Evolutionary conservation across 139 green algal species (phyloP), one percentile per base, ranked within the genome.

Genomic region (Axilococcus clingmanii): DNA sequence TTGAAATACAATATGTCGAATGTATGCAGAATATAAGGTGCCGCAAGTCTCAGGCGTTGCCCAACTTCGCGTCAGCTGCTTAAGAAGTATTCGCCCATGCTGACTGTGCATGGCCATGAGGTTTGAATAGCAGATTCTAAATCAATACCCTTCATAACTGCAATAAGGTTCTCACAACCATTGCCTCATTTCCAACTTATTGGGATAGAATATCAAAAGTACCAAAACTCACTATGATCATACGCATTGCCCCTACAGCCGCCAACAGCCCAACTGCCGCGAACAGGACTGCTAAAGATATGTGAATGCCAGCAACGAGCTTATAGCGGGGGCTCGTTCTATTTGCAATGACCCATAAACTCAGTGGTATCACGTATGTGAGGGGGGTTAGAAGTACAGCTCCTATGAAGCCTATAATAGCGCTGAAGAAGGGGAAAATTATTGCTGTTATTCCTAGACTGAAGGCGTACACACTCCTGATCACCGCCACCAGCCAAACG

Each of bases 181-280:
- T n/a, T n/a, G n/a, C n/a, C n/a, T n/a, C n/a, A n/a, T 42, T 17
- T 42, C 36, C 36, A 17, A 42, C 17, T 42, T n/a, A 42, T 42
- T 42, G 17, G 17, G 17, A n/a, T 17, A 17, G 17, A 17, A 42
- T 17, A 42, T 17, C 17, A 42, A 42, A 42, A 17, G 17, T 42
- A 17, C 17, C 36, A 42, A 42, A 42, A 17, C 17, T n/a, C 17
- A 42, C 17, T n/a, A 42, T 17, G 17, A 42, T 42, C 17, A 17
- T 42, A 17, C 36, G 36, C 36, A 42, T 17, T 17, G 36, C 36
- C 17, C 36, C 36, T n/a, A 17, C 17, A 17, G 17, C 36, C 17
- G 36, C 36, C 36, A 42, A 17, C 36, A 42, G 17, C 17, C 36
- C 36, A n/a, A 17, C 36, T 17, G 36, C 36, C 36, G 36, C 36